Conservation (phyloP, 495 filamentous ascomycete species). For the Aspergillus sclerotiicarbonarius region DNA sequence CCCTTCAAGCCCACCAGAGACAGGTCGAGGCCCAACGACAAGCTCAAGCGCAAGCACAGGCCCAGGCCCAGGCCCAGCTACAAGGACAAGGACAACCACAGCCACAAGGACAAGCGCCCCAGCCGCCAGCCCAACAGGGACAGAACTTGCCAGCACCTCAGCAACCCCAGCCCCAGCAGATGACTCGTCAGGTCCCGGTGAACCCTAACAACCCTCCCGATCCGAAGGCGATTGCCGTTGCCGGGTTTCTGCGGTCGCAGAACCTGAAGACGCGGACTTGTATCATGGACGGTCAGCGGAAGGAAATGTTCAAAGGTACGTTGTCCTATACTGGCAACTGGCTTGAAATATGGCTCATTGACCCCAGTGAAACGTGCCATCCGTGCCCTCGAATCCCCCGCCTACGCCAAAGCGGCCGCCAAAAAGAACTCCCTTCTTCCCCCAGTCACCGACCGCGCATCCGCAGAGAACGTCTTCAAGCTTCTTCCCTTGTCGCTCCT, state of each 20-base stretch:
- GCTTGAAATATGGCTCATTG: background rate
- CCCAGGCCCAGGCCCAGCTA: slow-evolving; percentile 42
- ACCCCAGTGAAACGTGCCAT: slow-evolving; percentile 92
- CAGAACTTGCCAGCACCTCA: slow-evolving; percentile 35
- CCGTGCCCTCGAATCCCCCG: slow-evolving; percentile 84
- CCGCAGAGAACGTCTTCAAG: slow-evolving; percentile 90
- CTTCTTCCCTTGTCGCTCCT: slow-evolving; percentile 94
- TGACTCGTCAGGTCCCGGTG: slow-evolving; percentile 49
- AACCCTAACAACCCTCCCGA: slow-evolving; percentile 72
- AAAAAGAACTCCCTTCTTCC: slow-evolving; percentile 89
- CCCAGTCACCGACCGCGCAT: slow-evolving; percentile 78
- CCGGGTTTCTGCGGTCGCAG: slow-evolving; percentile 82
- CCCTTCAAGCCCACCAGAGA: slow-evolving; percentile 49
- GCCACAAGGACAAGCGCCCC: slow-evolving; percentile 26
- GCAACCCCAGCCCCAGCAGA: slow-evolving; percentile 37
- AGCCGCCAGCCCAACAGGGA: slow-evolving; percentile 29
- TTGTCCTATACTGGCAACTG: background rate
- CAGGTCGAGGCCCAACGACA: slow-evolving; percentile 46
- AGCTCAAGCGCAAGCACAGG: slow-evolving; percentile 28
- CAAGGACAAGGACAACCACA: slow-evolving; percentile 47
- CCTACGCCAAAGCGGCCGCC: slow-evolving; percentile 75
- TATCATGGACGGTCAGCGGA: slow-evolving; percentile 93
- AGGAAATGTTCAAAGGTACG: slow-evolving; percentile 95
- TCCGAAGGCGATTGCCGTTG: slow-evolving; percentile 83
- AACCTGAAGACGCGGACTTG: slow-evolving; percentile 86